Evolutionary conservation across 2,329 filamentous ascomycete species (phyloP).

Genomic region (Pseudogymnoascus sp.): DNA sequence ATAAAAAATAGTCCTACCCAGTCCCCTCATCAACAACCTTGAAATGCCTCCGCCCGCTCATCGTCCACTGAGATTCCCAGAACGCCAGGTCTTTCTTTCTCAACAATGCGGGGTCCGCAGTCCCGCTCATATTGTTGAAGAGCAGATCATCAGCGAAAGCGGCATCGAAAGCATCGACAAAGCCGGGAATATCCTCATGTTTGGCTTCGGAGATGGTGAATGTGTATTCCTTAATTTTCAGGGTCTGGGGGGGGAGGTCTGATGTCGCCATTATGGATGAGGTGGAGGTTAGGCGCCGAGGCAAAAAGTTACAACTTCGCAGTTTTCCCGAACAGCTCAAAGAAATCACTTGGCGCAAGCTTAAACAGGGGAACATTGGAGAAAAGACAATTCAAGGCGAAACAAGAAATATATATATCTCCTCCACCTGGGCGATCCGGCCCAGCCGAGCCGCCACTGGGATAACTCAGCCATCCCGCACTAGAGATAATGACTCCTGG

Average conservation of each 20-base stretch:
- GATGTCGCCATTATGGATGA: neutral
- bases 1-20: constrained; percentile 7
- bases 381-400: neutral
- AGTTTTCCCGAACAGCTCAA: neutral
- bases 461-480: neutral
- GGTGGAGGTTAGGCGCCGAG: neutral
- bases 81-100: neutral
- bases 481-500: too few species aligned
- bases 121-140: neutral
- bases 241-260: neutral
- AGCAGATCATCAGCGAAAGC: constrained; percentile 15
- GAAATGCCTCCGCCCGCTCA: neutral
- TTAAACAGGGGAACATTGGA: neutral
- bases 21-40: neutral
- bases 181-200: neutral
- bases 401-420: neutral
- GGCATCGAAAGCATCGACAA: neutral
- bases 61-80: neutral
- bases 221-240: neutral
- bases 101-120: neutral
- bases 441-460: neutral
- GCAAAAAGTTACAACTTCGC: neutral
- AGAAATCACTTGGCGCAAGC: neutral
- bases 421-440: neutral
- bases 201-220: neutral